Base-by-base conservation (phyloP, 2,329 filamentous ascomycete genomes). In the Sporothrix dimorphospora region DNA sequence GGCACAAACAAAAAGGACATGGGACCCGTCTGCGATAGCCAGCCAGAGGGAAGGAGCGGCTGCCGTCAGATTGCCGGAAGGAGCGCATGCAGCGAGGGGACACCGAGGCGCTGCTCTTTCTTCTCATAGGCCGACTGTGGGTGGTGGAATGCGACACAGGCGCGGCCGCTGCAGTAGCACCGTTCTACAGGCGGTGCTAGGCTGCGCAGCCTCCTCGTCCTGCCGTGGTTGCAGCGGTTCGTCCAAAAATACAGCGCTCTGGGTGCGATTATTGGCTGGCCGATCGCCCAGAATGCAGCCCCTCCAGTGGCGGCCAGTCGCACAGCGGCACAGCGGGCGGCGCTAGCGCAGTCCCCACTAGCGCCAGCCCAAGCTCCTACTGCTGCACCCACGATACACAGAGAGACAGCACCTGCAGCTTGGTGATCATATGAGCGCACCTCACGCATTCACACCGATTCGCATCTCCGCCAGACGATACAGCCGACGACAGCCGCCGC, bases 211-310 rank as follows among this genome's bases (percentile, higher is more conserved):
- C 69, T 19, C 47, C 6, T 47, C 53, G 21, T 38, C 38, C 38
- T 57, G 53, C 53, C 53, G 53, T 70, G 68, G 68, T 40, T 45
- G 38, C 59, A 65, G 59, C 59, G 59, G 59, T 65, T 65, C 30
- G 34, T 61, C 55, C 59, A 65, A 27, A 42, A 45, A 42, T 61
- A 40, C 59, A 65, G 63, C 63, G 63, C 9, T 9, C 21, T 4
- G 14, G 21, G 34, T 24, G n/a, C 61, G 9, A 16, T 51, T 9
- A 68, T 68, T 68, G 65, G 65, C 65, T 24, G 27, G 45, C 45
- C 47, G 63, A 67, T 67, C 45, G 49, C 30, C 30, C 6, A n/a
- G n/a, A n/a, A n/a, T n/a, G n/a, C n/a, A n/a, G 30, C 6, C 30
- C 30, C 30, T 34, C 30, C 49, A 53, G 21, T 53, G 49, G 19